Evolutionary conservation across 139 green algal genomes (phyloP).

Genomic region (Coelastrella sp.): DNA sequence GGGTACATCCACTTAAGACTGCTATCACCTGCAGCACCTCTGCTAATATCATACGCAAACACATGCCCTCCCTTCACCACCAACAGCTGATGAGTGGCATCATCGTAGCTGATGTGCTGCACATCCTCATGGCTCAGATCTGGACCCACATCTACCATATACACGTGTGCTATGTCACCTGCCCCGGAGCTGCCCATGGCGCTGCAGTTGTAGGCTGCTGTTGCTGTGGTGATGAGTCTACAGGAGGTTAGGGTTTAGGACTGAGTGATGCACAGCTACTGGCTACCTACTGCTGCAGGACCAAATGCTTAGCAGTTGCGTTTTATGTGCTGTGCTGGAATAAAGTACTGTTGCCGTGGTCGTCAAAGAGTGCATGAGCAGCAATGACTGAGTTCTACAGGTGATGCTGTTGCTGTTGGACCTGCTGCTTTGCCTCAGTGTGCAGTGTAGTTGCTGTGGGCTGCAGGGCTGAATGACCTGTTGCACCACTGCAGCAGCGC

Average conservation of each 20-base stretch:
- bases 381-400: not conserved
- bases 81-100: slow-evolving; percentile 62
- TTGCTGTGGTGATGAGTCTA: not conserved
- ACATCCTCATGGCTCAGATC: slow-evolving; percentile 62
- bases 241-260: not conserved
- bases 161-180: slow-evolving; percentile 45
- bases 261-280: not conserved
- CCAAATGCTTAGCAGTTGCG: too few relatives aligned
- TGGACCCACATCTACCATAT: slow-evolving; percentile 58
- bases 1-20: slow-evolving; percentile 67
- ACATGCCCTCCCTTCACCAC: slow-evolving; percentile 55
- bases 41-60: slow-evolving; percentile 42
- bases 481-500: not conserved
- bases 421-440: not conserved
- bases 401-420: not conserved
- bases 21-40: slow-evolving; percentile 4
- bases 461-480: not conserved
- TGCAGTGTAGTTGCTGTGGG: not conserved
- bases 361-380: too few relatives aligned
- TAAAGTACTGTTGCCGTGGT: too few relatives aligned
- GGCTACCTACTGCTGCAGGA: not conserved
- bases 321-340: too few relatives aligned
- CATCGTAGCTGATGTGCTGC: slow-evolving; percentile 65
- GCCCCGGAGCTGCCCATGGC: not conserved
- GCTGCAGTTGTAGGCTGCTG: not conserved